Base-by-base conservation (phyloP, 345 rosid genomes). In the Iberis pinnata region DNA sequence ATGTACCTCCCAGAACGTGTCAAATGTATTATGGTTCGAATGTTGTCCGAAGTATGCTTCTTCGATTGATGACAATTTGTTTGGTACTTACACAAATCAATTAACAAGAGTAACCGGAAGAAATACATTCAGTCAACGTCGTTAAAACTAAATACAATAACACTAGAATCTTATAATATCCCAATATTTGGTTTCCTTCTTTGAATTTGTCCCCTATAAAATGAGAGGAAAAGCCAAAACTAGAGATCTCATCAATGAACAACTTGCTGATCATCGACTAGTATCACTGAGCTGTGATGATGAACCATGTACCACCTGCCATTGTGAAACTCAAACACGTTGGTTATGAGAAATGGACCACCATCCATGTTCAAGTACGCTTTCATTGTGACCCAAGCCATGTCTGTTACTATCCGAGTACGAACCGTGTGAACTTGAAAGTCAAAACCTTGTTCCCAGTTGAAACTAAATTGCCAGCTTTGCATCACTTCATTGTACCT, bases 311-410 rank as follows among this genome's bases (percentile, higher is more conserved):
- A 76, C 99, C 99, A 93, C 63, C 73, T 73, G 1, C 86, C 94
- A 15, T 73, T 80, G 45, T 83, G 94, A 64, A 76, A 69, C 81
- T 93, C 99, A 12, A 74, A 88, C 35, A 86, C 77, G 42, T 88
- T 93, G 18, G 95, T 88, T 63, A 93, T 73, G 44, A 74, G 76
- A 65, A 81, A 83, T 0, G 95, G 80, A 37, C 86, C 88, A 4
- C 55, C 59, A 8, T 80, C 95, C 66, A 81, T 58, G 57, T 83
- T 88, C 37, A 81, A 62, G 20, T 73, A 80, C 32, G 86, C 75
- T 70, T 81, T 86, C 97, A 92, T 83, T 12, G 89, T 81, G 45
- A 88, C 87, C 98, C 98, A 92, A 47, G 98, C 98, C 90, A 85
- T 78, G 65, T 80, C 95, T 4, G 79, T 69, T 64, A 83, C 74